Conservation (phyloP, 805 yeast genomes). For the Hanseniaspora clermontiae region DNA sequence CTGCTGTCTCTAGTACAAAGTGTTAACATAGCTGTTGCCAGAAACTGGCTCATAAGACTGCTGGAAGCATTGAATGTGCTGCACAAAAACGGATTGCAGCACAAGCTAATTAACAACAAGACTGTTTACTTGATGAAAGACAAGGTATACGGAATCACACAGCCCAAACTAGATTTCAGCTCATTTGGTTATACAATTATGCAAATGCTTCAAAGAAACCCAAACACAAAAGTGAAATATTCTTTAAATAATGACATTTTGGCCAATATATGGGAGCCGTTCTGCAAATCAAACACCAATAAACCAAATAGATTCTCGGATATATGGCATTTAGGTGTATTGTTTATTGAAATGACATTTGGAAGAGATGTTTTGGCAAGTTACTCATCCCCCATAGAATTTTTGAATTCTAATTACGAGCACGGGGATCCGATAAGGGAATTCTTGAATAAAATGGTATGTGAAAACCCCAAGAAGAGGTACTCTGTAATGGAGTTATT, state of each 20-base stretch:
- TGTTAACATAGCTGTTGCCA: constrained; percentile 59
- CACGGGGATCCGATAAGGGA: constrained; percentile 51
- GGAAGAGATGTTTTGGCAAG: constrained; percentile 46
- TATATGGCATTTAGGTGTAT: constrained; percentile 83
- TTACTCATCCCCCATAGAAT: constrained; percentile 51
- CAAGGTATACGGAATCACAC: constrained; percentile 40
- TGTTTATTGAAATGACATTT: constrained; percentile 52
- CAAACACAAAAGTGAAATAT: constrained; percentile 23
- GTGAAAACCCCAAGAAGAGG: constrained; percentile 52
- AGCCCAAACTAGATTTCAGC: constrained; percentile 48
- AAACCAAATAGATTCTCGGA: constrained; percentile 71
- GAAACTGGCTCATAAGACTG: constrained; percentile 79
- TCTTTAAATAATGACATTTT: constrained; percentile 18
- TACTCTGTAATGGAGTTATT: constrained; percentile 74
- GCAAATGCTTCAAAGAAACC: constrained; percentile 30
- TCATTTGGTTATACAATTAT: constrained; percentile 43
- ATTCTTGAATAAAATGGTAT: constrained; percentile 55
- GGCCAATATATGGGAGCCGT: constrained; percentile 70
- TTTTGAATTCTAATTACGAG: constrained; percentile 33
- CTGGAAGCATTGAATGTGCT: constrained; percentile 73
- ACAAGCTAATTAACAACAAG: constrained; percentile 51
- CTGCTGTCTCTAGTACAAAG: constrained; percentile 54
- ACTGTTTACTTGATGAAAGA: constrained; percentile 44
- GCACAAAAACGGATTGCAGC: constrained; percentile 75
- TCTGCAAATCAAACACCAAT: constrained; percentile 29